These are phyloP conservation scores for Pseudogymnoascus sp. DNA, from an alignment of 2,329 filamentous ascomycete species.

Conservation along the genomic window DNA sequence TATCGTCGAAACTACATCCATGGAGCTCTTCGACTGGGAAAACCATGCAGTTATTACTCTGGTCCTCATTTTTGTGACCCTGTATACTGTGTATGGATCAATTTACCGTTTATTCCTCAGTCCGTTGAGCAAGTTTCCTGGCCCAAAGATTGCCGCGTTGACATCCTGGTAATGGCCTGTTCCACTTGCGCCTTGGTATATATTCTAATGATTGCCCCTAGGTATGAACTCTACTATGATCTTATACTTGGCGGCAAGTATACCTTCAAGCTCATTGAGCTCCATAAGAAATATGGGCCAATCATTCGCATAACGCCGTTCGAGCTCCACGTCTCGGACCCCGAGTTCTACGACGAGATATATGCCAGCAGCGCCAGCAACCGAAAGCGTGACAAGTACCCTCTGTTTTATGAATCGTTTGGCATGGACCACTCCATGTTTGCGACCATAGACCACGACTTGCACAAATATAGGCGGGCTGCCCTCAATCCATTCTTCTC, in stretches of 20 bases:
- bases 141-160: constrained; percentile 20
- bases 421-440: constrained; percentile 16
- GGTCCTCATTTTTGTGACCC: background rate
- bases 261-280: constrained; percentile 33
- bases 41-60: background rate
- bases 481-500: constrained; percentile 20
- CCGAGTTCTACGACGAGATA: constrained; percentile 19
- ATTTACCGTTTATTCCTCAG: constrained; percentile 21
- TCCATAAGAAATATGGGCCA: constrained; percentile 36
- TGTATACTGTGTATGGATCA: background rate
- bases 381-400: constrained; percentile 13
- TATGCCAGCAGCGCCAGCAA: constrained; percentile 13
- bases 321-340: constrained; percentile 30
- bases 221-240: constrained; percentile 33
- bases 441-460: constrained; percentile 16
- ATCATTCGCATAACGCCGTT: constrained; percentile 30
- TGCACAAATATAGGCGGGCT: constrained; percentile 17
- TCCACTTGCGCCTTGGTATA: background rate
- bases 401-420: constrained; percentile 11
- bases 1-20: background rate
- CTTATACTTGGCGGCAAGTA: constrained; percentile 36
- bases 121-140: constrained; percentile 21
- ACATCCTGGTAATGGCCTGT: constrained; percentile 16
- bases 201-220: background rate
- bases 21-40: background rate